Evolutionary conservation across 495 filamentous ascomycete genomes (phyloP).

Genomic region (Penicillium pulvis): DNA sequence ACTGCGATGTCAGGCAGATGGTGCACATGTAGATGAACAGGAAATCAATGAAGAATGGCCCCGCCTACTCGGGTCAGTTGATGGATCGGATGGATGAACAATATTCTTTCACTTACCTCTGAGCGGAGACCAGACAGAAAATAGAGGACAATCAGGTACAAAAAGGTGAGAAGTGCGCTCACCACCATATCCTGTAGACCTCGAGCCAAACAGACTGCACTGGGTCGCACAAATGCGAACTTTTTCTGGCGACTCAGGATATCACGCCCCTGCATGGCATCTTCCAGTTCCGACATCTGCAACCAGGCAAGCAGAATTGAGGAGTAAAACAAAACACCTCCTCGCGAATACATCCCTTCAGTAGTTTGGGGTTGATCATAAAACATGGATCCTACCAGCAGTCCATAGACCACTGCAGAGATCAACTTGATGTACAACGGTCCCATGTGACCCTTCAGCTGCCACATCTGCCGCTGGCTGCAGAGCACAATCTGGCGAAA

Average conservation of each 20-base stretch:
- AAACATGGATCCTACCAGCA: constrained; percentile 57
- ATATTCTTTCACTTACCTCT: constrained; percentile 57
- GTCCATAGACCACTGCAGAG: constrained; percentile 33
- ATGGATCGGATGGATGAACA: constrained; percentile 36
- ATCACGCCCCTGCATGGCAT: constrained; percentile 69
- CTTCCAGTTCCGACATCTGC: constrained; percentile 70
- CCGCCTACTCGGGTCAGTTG: constrained; percentile 54
- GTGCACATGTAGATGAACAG: constrained; percentile 60
- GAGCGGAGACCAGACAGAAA: constrained; percentile 68
- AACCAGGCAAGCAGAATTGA: constrained; percentile 80
- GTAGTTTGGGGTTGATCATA: constrained; percentile 45
- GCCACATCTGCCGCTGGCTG: constrained; percentile 61
- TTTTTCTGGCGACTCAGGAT: constrained; percentile 79
- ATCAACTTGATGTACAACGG: constrained; percentile 40
- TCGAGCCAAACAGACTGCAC: constrained; percentile 76
- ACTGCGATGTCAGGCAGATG: constrained; percentile 53
- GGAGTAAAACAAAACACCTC: constrained; percentile 73
- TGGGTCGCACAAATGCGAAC: constrained; percentile 76
- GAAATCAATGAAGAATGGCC: constrained; percentile 78
- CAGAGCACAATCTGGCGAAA: constrained; percentile 63
- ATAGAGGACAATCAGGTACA: constrained; percentile 76
- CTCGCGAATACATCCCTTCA: constrained; percentile 70
- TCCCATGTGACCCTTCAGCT: constrained; percentile 39
- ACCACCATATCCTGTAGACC: constrained; percentile 75
- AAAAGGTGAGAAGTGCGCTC: constrained; percentile 62